These are phyloP conservation scores for Meyerozyma guilliermondii DNA, from an alignment of 1,139 yeast species.

Conservation along the genomic window DNA sequence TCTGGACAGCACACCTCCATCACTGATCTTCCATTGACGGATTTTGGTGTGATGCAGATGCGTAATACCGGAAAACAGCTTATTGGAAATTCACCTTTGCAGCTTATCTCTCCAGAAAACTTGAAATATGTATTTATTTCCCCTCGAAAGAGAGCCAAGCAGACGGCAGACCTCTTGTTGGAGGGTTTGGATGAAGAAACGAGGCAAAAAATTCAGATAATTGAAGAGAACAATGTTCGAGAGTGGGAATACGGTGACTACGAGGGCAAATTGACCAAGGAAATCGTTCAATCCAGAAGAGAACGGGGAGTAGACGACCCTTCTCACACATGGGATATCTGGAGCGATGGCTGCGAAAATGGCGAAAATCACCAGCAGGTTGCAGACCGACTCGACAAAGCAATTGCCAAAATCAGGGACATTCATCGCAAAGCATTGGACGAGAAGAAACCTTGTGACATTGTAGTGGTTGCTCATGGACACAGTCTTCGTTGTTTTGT, in stretches of 20 bases:
- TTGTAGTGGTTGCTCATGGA: slow-evolving; percentile 86
- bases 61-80: slow-evolving; percentile 64
- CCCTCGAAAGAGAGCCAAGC: slow-evolving; percentile 75
- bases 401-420: slow-evolving; percentile 56
- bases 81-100: slow-evolving; percentile 49
- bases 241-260: slow-evolving; percentile 98
- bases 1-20: slow-evolving; percentile 86
- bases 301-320: slow-evolving; percentile 52
- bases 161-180: slow-evolving; percentile 59
- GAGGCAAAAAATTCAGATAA: slow-evolving; percentile 36
- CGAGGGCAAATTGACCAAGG: slow-evolving; percentile 71
- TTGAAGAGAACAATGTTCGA: slow-evolving; percentile 64
- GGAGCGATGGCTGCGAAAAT: slow-evolving; percentile 90
- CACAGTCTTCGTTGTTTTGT: slow-evolving; percentile 87
- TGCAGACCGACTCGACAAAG: slow-evolving; percentile 61
- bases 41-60: slow-evolving; percentile 75
- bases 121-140: slow-evolving; percentile 67
- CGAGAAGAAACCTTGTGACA: slow-evolving; percentile 56
- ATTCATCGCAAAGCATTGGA: slow-evolving; percentile 60
- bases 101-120: slow-evolving; percentile 58
- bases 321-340: slow-evolving; percentile 61
- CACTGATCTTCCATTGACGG: slow-evolving; percentile 77
- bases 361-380: slow-evolving; percentile 73
- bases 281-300: slow-evolving; percentile 58
- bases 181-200: slow-evolving; percentile 45